Base-by-base conservation (phyloP, 306 rosid species). In the Rosa lucieae region DNA sequence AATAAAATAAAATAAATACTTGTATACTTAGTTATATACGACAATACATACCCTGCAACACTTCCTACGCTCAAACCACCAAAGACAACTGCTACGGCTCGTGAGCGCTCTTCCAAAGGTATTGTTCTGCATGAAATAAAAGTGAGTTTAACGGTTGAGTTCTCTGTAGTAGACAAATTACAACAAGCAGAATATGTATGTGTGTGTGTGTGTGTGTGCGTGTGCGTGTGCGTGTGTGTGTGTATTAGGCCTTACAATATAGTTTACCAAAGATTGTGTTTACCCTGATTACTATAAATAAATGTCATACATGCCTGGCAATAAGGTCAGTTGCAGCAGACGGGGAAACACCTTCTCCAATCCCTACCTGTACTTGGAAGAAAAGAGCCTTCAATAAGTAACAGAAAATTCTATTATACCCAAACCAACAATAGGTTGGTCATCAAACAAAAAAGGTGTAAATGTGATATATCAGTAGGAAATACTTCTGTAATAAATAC, bases 291-390 rank as follows among this genome's bases (percentile, higher is more conserved):
- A 77, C 40, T 20, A 37, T n/a, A 78, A 56, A 47, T 53, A 76
- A 70, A 88, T 82, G 59, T 83, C 66, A 83, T 67, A 90, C 98
- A 80, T 93, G 93, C 98, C 98, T 95, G 90, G 98, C 99, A 76
- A 95, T 95, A 67, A 95, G 91, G 86, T 95, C 98, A 21, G 98
- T 95, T 80, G 99, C 99, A 69, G 99, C 96, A 5, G 98, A 91
- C n/a, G 99, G 99, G 78, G 99, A 95, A 86, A 95, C 97, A 13
- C 98, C 99, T 89, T 95, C 99, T n/a, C 99, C 99, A 61, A 95
- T 93, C 66, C 99, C 99, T 84, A 95, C 99, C 99, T 95, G 86
- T 39, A 83, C 46, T 79, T 77, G 66, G 61, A 79, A 85, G 17
- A 46, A 73, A 66, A 47, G 76, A 80, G 29, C 73, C 44, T 83